A percentile compares a stretch with the other conserved stretches of the same genome.
phyloP scores from a whole-genome alignment of 768 basidiomycete genomes.

The Coprinellus aureogranulatus region DNA sequence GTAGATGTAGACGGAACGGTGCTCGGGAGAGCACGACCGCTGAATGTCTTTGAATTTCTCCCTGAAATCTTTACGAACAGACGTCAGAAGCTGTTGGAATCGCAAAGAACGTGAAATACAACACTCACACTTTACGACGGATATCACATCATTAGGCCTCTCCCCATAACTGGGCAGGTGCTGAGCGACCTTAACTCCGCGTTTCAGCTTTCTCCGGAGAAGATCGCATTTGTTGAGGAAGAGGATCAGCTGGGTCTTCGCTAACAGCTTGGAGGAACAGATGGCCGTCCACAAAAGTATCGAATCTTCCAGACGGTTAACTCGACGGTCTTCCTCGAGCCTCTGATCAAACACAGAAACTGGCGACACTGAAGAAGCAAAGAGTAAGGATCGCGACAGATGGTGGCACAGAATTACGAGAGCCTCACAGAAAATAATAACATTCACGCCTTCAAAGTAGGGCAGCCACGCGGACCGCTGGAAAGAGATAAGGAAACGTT shows the following conservation, averaged over 20 bases:
- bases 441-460: constrained; percentile 76
- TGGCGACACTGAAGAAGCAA: constrained; percentile 51
- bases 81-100: background rate
- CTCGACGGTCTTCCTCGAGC: constrained; percentile 63
- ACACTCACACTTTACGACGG: constrained; percentile 61
- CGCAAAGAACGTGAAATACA: background rate
- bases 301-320: constrained; percentile 75
- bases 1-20: constrained; percentile 60
- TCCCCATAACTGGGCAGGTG: constrained; percentile 68
- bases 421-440: constrained; percentile 65
- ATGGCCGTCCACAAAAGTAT: constrained; percentile 70
- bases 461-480: constrained; percentile 79
- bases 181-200: constrained; percentile 53
- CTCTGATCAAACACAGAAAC: constrained; percentile 79
- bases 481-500: constrained; percentile 15
- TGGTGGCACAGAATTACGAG: constrained; percentile 1
- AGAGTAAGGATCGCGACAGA: background rate
- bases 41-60: constrained; percentile 70
- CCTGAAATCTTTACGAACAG: constrained; percentile 48
- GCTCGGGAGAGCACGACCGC: constrained; percentile 53
- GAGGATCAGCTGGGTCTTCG: constrained; percentile 56
- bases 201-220: constrained; percentile 59
- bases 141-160: constrained; percentile 62
- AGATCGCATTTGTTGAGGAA: constrained; percentile 73
- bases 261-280: constrained; percentile 63